phyloP scores from a whole-genome alignment of 805 yeast species.

The Yueomyces sinensis region DNA sequence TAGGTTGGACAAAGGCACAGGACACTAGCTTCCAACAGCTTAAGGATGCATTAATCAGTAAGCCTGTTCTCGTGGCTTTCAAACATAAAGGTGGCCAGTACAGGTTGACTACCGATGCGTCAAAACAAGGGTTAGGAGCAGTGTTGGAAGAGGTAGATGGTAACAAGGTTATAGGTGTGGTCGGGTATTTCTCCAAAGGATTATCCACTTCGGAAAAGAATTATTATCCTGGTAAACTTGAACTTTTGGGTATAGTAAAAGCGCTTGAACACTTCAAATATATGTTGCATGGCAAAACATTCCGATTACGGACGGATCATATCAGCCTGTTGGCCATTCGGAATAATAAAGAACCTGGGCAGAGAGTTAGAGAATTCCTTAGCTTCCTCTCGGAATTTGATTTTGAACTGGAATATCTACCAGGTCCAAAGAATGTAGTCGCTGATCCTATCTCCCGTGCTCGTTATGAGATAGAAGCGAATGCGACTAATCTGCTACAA shows the following conservation, averaged over 20 bases:
- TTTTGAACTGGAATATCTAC: constrained; percentile 4
- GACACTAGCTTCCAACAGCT: constrained; percentile 1
- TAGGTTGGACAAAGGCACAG: constrained; percentile 2
- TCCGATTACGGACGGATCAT: constrained; percentile 5
- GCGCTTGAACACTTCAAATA: constrained; percentile 7
- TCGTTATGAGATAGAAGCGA: background rate
- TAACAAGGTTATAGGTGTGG: constrained; percentile 4
- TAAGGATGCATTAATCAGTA: background rate
- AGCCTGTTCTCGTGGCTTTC: constrained; percentile 3
- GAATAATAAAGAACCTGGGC: constrained; percentile 5
- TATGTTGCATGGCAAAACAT: constrained; percentile 4
- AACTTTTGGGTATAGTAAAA: constrained; percentile 5
- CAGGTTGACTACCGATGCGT: constrained; percentile 7
- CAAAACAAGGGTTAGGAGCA: constrained; percentile 7
- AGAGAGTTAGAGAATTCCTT: constrained; percentile 3
- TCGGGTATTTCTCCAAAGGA: constrained; percentile 18
- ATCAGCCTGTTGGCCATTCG: constrained; percentile 1
- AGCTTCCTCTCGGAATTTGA: constrained; percentile 5
- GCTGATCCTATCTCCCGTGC: constrained; percentile 8
- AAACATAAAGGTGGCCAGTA: background rate
- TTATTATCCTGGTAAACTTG: constrained; percentile 7
- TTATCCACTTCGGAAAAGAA: constrained; percentile 26
- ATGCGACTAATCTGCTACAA: too few relatives aligned
- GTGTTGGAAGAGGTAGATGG: constrained; percentile 6
- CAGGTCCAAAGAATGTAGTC: constrained; percentile 5